phyloP scores from a whole-genome alignment of 345 rosid genomes.

The Populus simonii region DNA sequence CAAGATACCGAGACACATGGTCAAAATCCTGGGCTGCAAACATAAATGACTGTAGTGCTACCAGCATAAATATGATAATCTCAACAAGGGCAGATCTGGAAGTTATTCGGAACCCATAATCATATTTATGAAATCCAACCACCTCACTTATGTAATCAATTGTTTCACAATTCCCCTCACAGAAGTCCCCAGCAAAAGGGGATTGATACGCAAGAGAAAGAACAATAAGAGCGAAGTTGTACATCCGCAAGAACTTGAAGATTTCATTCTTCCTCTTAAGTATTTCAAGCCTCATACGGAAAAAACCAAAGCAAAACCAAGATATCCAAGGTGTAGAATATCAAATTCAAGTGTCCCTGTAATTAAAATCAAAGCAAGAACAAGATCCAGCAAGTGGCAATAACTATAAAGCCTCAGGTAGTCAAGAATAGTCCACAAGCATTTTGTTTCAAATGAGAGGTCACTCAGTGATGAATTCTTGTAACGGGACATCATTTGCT shows the following conservation, averaged over 20 bases:
- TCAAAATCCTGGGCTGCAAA: slow-evolving; percentile 42
- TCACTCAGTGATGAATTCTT: slow-evolving; percentile 33
- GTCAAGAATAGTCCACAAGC: slow-evolving; percentile 43
- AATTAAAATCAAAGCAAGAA: slow-evolving; percentile 40
- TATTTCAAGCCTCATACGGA: slow-evolving; percentile 44
- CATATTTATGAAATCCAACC: slow-evolving; percentile 45
- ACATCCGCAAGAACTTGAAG: slow-evolving; percentile 42
- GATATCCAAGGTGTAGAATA: slow-evolving; percentile 57
- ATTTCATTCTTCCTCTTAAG: slow-evolving; percentile 38
- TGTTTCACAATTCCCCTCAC: slow-evolving; percentile 28
- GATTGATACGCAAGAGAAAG: slow-evolving; percentile 50
- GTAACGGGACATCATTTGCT: slow-evolving; percentile 24
- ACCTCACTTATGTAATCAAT: slow-evolving; percentile 32
- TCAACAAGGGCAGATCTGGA: slow-evolving; percentile 50
- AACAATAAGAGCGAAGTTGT: slow-evolving; percentile 41
- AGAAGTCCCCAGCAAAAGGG: slow-evolving; percentile 33
- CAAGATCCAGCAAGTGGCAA: slow-evolving; percentile 45
- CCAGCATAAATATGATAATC: slow-evolving; percentile 46
- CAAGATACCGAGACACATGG: slow-evolving; percentile 38
- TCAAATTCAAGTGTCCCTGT: slow-evolving; percentile 66
- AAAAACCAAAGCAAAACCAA: slow-evolving; percentile 49
- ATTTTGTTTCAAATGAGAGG: slow-evolving; percentile 41
- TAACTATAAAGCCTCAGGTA: slow-evolving; percentile 42
- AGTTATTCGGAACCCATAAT: slow-evolving; percentile 46
- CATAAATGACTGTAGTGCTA: slow-evolving; percentile 43